phyloP scores from a whole-genome alignment of 768 basidiomycete genomes.

The Rhizopogon rudus region DNA sequence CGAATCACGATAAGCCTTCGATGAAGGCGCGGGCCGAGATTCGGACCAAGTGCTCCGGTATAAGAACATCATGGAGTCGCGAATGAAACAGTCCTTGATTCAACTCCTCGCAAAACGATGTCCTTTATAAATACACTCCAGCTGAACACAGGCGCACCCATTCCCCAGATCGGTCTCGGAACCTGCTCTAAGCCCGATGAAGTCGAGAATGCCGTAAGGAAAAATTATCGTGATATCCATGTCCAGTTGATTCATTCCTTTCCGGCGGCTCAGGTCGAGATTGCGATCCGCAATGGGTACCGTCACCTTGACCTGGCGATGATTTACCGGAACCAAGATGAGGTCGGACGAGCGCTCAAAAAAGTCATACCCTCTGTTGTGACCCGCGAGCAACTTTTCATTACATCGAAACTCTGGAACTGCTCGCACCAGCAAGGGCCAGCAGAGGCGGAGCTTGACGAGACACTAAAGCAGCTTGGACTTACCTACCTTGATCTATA shows the following conservation, averaged over 20 bases:
- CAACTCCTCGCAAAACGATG: constrained; percentile 24
- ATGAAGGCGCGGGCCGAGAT: neutral
- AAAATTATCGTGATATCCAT: neutral
- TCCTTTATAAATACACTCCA: constrained; percentile 34
- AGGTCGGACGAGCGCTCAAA: constrained; percentile 69
- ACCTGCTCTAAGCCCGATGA: constrained; percentile 74
- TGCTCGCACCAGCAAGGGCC: constrained; percentile 57
- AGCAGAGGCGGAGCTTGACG: constrained; percentile 72
- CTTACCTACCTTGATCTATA: constrained; percentile 80
- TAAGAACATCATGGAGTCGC: neutral
- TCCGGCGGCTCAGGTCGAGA: constrained; percentile 50
- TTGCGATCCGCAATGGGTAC: constrained; percentile 71
- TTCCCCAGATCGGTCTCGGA: constrained; percentile 80
- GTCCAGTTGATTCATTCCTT: neutral
- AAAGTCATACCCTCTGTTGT: constrained; percentile 76
- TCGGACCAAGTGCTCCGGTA: neutral
- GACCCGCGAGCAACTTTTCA: constrained; percentile 75
- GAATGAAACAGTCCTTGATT: neutral
- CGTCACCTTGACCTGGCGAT: constrained; percentile 82
- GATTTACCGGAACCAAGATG: constrained; percentile 77
- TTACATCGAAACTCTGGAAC: constrained; percentile 86
- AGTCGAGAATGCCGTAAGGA: constrained; percentile 63
- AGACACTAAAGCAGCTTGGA: constrained; percentile 69
- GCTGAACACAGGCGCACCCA: constrained; percentile 42
- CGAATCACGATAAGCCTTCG: neutral